Base-by-base conservation (phyloP, 257 asterid species). In the Capsicum baccatum region DNA sequence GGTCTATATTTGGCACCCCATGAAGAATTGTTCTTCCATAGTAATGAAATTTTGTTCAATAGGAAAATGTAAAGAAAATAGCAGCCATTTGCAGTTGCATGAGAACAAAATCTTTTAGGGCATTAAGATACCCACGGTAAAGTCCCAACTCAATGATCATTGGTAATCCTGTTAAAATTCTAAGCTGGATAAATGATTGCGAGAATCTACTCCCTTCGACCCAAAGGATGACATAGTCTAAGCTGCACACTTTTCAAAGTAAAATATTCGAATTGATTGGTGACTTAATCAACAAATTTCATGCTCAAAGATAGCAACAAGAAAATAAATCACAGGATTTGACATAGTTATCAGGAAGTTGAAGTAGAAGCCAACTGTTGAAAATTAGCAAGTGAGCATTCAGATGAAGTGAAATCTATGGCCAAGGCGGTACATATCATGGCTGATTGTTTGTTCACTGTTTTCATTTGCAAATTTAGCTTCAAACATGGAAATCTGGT, bases 1-100 rank as follows among this genome's bases (percentile, higher is more conserved):
- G 99, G 98, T 62, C 95, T 89, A 54, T 95, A 95, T 84, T 94
- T 94, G 83, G 98, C 98, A 10, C 99, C 99, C 99, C 99, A 42
- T 95, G 99, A 66, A 95, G 97, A 85, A 95, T 95, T 54, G 99
- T 95, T 79, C 98, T 93, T 14, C 99, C 97, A 60, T 87, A 96
- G 78, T 94, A 92, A 88, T 96, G 99, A 66, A 97, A 70, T 88
- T 96, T 93, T 60, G 98, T 93, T 17, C 98, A 97, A 44, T 88
- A 92, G 9, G 99, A 94, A 84, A 96, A 96, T 9, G 99, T 94
- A 70, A 96, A 96, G 97, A 96, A 96, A 85, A 96, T 97, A 14
- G 99, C 88, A 50, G 99, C 99, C 0, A 95, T 87, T 83, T 95
- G 99, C 21, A 95, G 91, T 85, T 96, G 99, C 98, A 96, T 94